phyloP scores from a whole-genome alignment of 208 protist genomes.

The Trypanosoma conorhini region DNA sequence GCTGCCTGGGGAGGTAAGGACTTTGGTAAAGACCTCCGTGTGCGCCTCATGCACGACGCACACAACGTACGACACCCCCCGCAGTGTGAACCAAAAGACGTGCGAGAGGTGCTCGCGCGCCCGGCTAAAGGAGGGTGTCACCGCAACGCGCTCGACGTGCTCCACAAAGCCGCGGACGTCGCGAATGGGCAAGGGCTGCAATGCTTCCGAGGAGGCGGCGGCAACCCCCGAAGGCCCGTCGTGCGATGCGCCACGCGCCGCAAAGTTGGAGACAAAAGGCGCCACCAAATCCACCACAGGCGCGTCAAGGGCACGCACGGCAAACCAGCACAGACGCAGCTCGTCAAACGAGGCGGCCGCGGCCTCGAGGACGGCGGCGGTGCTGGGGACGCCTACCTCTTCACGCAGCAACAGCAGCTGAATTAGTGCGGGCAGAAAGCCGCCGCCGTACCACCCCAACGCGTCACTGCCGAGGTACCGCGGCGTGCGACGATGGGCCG shows the following conservation, averaged over 20 bases:
- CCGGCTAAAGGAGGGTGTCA: conserved; percentile 7
- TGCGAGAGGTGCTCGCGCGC: conserved; percentile 11
- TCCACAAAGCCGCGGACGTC: conserved; percentile 9
- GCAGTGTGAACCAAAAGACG: conserved; percentile 13
- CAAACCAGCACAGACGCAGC: conserved; percentile 9
- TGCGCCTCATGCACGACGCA: conserved; percentile 7
- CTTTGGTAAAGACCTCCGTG: neutral
- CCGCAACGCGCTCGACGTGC: conserved; percentile 7
- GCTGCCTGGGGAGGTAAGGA: neutral
- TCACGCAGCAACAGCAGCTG: conserved; percentile 6
- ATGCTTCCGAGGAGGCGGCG: neutral
- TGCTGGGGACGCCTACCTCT: neutral
- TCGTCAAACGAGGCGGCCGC: neutral
- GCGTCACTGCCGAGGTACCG: conserved; percentile 10
- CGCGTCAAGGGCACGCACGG: conserved; percentile 1
- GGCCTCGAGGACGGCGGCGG: too few relatives aligned
- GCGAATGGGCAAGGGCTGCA: neutral
- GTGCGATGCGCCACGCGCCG: neutral
- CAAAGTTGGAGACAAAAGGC: conserved; percentile 2
- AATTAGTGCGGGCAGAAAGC: conserved; percentile 15
- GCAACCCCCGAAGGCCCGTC: neutral
- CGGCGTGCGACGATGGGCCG: neutral
- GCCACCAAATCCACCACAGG: conserved; percentile 15
- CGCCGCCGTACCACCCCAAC: conserved; percentile 17
- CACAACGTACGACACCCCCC: conserved; percentile 15